Base-by-base conservation (phyloP, 257 asterid species). In the Solanum tarapatanum region DNA sequence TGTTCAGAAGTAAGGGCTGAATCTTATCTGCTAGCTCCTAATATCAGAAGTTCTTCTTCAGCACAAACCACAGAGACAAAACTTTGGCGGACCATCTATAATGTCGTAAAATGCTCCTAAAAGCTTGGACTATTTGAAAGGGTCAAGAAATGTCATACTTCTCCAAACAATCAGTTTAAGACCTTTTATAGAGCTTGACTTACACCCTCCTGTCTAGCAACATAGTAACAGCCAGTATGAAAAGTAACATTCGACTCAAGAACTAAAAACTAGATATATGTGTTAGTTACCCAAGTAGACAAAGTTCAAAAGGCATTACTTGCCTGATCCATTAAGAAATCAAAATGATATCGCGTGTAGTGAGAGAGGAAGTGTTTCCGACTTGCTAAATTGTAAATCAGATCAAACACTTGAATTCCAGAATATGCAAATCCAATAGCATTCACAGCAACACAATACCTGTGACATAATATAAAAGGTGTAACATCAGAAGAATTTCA, bases 321-420 rank as follows among this genome's bases (percentile, higher is more conserved):
- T 87, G 92, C 99, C 98, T 96, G 99, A 87, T 96, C 98, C 93
- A 95, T 91, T 30, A 93, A 88, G 88, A 96, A 95, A 86, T 91
- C 94, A 17, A 96, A 94, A 87, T 90, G 95, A 90, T 87, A 86
- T 17, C 94, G 96, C 19, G 92, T 89, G 73, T 88, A 89, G 90
- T 87, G 92, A 13, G 98, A 87, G 90, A 93, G 84, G 30, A 91
- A 86, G 32, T 93, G 95, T 87, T 93, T 95, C 89, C 89, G 94
- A 4, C 96, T 90, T 43, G 91, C 94, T 93, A 95, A 89, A 89
- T 88, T 76, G 86, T 91, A 94, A 8, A 95, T 93, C 37, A 94
- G 86, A 86, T 87, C 93, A 75, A 76, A 92, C 12, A 94, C 95
- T 91, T 96, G 99, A 84, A 93, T 90, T 60, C 91, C 94, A 16